Base-by-base conservation (phyloP, 768 basidiomycete species). In the Panus rudis region DNA sequence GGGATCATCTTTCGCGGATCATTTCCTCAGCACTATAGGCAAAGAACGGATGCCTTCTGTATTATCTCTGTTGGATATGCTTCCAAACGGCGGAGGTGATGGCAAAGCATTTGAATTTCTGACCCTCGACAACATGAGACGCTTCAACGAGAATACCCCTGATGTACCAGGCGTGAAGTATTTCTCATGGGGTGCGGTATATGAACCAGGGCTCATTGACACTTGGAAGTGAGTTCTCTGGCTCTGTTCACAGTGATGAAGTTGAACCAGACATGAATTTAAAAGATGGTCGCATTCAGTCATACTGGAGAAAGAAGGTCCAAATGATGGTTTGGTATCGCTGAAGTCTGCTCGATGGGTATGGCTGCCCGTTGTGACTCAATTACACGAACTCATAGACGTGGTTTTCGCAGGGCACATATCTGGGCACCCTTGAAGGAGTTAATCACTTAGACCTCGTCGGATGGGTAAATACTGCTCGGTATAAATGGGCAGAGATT, bases 391-490 rank as follows among this genome's bases (percentile, higher is more conserved):
- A 20, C 19, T 6, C 23, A 26, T 46, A n/a, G n/a, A n/a, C n/a
- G n/a, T n/a, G n/a, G n/a, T n/a, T 8, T 20, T 19, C 34, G 1
- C 53, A 85, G 84, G 96, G 96, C 27, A 91, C 84, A 14, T 97
- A 98, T 58, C 75, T 90, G 39, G 96, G 92, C n/a, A 98, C 94
- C 2, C 68, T 99, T 16, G 72, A 77, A 27, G 75, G 85, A 44
- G 96, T 96, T 13, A 94, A 90, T 54, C 96, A 99, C 58, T 75
- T 94, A 26, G 89, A 91, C 57, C 75, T 90, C 27, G 89, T 96
- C 10, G 92, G 93, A 5, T 97, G 93, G 94, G 83, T 91, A 39
- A 93, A 92, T 61, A 73, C 80, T 5, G 85, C 90, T 1, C 70
- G 86, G 23, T 94, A 89, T 63, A 89, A 89, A 56, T 87, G 89